Evolutionary conservation across 2,329 filamentous ascomycete species (phyloP).

Genomic region (Onygenales sp.): DNA sequence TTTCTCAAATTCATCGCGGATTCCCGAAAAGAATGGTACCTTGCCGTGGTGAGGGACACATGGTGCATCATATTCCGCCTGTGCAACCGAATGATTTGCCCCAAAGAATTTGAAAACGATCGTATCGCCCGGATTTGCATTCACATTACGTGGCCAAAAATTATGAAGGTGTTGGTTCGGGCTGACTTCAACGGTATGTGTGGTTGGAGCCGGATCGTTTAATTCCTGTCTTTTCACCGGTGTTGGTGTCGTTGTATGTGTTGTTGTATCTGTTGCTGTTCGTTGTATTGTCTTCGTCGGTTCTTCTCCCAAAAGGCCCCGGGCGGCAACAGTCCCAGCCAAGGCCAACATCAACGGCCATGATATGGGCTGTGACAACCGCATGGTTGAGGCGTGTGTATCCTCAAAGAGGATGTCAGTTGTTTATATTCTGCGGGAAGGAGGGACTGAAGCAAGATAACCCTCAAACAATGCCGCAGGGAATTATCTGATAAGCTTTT

Average conservation of each 20-base stretch:
- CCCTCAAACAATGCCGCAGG: no score
- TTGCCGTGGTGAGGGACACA: no score
- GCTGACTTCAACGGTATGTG: conserved; percentile 27
- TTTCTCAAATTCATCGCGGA: conserved; percentile 38
- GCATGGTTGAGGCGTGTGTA: no score
- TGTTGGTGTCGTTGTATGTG: background rate
- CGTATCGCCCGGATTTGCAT: conserved; percentile 22
- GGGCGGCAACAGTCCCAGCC: background rate
- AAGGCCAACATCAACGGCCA: background rate
- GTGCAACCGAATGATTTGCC: conserved; percentile 54
- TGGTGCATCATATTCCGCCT: conserved; percentile 49
- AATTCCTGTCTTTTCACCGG: background rate
- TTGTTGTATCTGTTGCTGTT: background rate
- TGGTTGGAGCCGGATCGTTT: conserved; percentile 6
- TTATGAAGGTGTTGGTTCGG: conserved; percentile 21
- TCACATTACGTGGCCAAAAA: conserved; percentile 21
- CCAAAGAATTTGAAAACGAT: conserved; percentile 53
- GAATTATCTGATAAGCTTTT: no score
- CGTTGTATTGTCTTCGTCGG: background rate
- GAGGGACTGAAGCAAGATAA: no score
- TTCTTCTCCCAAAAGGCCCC: background rate
- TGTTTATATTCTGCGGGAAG: no score
- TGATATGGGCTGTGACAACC: no score
- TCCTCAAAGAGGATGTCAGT: no score
- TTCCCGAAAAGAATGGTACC: no score